Base-by-base conservation (phyloP, 129 eudicot species). In the Logfia minima region DNA sequence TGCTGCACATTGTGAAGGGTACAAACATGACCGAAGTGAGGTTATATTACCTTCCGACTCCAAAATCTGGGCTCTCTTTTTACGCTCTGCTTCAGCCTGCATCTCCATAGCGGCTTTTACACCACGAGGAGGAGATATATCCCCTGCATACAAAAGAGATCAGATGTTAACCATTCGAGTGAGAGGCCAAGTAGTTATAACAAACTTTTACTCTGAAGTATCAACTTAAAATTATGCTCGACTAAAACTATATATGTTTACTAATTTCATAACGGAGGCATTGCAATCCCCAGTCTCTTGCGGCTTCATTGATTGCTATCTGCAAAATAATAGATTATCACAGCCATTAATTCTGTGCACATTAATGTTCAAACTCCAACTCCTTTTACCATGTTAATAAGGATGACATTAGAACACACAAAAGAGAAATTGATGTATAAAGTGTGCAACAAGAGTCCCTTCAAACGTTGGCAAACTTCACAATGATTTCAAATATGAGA, bases 81-180 rank as follows among this genome's bases (percentile, higher is more conserved):
- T 95, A 68, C 99, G 95, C 79, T 95, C 99, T 43, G 99, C 99
- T 85, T 95, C 99, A 16, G 97, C 99, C 84, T 91, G 99, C 97
- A 92, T 87, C 84, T 91, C 99, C 99, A 95, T 95, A 69, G 96
- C 97, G 9, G 85, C 96, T 81, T 84, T 92, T 1, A 95, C 89
- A 52, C 92, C 96, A 17, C 77, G 86, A n/a, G 99, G 99, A 80
- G 99, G 99, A 85, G 96, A 86, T 66, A 95, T 95, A 83, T 95
- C 99, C 97, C 88, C 99, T 95, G 64, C 19, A 78, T 26, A 56
- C 14, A 48, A 55, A 74, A 69, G 2, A 75, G 11, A 45, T 17
- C 35, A 35, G 23, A 32, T 26, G 23, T 45, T 4, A 35, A 71
- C 0, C 61, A 63, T 29, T 31, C 4, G n/a, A 8, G 28, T 8